Percentiles rank a stretch among this genome's conserved stretches.
phyloP scores from a whole-genome alignment of 805 yeast genomes.

The Kazachstania kunashirensis region DNA sequence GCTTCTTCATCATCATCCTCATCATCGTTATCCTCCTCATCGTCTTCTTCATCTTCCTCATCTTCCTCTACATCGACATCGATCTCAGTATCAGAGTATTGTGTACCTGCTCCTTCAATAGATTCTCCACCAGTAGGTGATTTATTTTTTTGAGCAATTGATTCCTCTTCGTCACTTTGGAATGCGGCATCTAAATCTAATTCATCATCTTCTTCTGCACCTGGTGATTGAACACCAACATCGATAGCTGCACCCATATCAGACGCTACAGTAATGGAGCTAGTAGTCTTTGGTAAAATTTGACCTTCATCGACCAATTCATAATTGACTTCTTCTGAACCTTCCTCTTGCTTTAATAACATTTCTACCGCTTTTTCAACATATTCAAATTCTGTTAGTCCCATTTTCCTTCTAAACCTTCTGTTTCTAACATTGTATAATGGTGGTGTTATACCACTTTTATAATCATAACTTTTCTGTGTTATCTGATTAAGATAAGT shows the following conservation, averaged over 20 bases:
- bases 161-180: conserved; percentile 32
- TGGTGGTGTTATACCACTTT: conserved; percentile 82
- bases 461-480: conserved; percentile 31
- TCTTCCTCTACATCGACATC: conserved; percentile 38
- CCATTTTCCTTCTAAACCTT: conserved; percentile 61
- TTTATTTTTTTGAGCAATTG: conserved; percentile 6
- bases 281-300: conserved; percentile 19
- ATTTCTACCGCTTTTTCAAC: conserved; percentile 74
- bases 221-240: background rate
- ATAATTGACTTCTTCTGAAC: conserved; percentile 70
- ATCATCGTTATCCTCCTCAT: conserved; percentile 38
- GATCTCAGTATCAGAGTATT: conserved; percentile 28
- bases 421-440: conserved; percentile 58
- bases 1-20: conserved; percentile 43
- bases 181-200: conserved; percentile 50
- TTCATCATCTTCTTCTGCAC: conserved; percentile 38
- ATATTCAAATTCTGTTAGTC: conserved; percentile 61
- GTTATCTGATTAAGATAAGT: conserved; percentile 19
- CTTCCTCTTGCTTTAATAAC: conserved; percentile 63
- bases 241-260: background rate
- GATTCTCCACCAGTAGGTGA: background rate
- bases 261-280: conserved; percentile 7
- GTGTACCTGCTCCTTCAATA: conserved; percentile 16
- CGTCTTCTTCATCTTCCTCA: conserved; percentile 38
- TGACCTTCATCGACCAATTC: conserved; percentile 58